Evolutionary conservation across 139 green algal genomes (phyloP), one percentile per base, ranked within the genome.

Genomic region (Chlamydomonas sphaeroides): DNA sequence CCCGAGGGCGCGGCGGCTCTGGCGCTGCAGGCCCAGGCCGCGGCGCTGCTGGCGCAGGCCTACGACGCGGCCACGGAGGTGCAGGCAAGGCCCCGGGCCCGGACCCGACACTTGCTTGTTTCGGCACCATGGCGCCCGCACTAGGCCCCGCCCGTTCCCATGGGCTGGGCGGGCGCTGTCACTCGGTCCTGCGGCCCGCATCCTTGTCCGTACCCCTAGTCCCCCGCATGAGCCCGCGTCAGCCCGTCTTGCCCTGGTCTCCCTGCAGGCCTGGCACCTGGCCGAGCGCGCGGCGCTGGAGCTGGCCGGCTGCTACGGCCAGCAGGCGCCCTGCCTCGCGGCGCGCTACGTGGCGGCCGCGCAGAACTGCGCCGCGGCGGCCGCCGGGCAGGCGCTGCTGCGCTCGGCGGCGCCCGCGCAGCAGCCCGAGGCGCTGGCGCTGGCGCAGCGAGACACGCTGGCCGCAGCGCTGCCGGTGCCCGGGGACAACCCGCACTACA

Each of bases 351-450:
- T 89, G 33, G 81, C 59, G 35, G 25, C 81, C 5, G 84, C 77
- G 15, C 83, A 88, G 75, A 57, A 69, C 2, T 88, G 77, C 53
- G 74, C 74, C 53, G 65, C 78, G 1, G 78, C 67, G 5, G 72
- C 65, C 2, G 45, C 56, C 26, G 51, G 45, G 0, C 65, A 70
- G 41, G 45, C 79, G 42, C 53, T 86, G 35, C 48, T 85, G 35
- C 70, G 73, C 23, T 32, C 57, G 5, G 85, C 85, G 26, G 76
- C 80, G 56, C 85, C 79, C 33, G 17, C 70, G 49, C 86, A 90
- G 63, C 77, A 83, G 6, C 72, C 86, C 30, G 86, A 90, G 77
- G 74, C 61, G 59, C 76, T 90, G 25, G 68, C 80, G 28, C 21
- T 80, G 32, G 36, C 61, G 11, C 76, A 85, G 30, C 66, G 59